Conservation (phyloP, 139 green algal genomes). For the Edaphochlamys debaryana region DNA sequence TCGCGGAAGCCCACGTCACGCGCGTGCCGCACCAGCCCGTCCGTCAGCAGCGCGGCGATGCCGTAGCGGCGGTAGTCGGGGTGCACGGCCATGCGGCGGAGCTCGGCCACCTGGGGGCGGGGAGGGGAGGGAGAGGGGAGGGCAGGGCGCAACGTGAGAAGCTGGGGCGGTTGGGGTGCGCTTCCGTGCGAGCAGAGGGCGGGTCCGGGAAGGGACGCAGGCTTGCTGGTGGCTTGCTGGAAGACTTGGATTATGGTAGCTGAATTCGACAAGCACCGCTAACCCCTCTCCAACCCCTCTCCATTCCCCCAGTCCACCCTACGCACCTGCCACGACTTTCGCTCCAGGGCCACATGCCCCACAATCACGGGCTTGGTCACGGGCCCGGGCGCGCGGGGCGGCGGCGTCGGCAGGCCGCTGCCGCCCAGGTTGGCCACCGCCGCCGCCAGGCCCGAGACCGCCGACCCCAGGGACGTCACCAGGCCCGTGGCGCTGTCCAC, state of each 20-base stretch:
- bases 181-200: too few species aligned
- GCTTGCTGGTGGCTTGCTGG: too few species aligned
- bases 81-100: constrained; percentile 22
- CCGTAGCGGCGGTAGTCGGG: neutral
- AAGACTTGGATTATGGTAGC: too few species aligned
- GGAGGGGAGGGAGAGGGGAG: neutral
- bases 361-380: neutral
- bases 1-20: constrained; percentile 26
- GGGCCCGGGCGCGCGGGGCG: too few species aligned
- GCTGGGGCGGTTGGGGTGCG: neutral
- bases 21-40: constrained; percentile 1
- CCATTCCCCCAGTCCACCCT: neutral
- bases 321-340: constrained; percentile 18
- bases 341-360: constrained; percentile 29
- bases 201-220: too few species aligned
- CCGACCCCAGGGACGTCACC: too few species aligned
- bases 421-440: too few species aligned
- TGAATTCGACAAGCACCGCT: too few species aligned
- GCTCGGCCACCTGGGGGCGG: constrained; percentile 5
- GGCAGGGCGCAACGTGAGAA: neutral
- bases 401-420: too few species aligned
- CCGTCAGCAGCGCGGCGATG: neutral
- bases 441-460: too few species aligned
- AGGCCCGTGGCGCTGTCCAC: too few species aligned
- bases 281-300: too few species aligned